Evolutionary conservation across 768 basidiomycete species (phyloP).

Genomic region (Lentinus brumalis): DNA sequence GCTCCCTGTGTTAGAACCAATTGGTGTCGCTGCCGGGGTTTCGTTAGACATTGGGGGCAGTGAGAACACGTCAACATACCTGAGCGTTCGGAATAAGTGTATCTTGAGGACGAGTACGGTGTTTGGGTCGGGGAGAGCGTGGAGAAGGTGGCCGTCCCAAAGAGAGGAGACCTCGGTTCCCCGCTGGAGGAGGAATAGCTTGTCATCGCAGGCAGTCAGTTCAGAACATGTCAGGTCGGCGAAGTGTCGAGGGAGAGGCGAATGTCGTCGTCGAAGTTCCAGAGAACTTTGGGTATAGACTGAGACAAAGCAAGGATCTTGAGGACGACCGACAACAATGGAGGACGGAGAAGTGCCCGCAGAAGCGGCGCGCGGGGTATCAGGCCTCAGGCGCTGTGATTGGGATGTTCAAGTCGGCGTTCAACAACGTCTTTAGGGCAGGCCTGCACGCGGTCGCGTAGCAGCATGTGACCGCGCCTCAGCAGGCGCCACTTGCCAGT

Average conservation of each 20-base stretch:
- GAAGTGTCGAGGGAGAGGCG: not conserved
- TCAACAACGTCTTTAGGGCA: conserved; percentile 42
- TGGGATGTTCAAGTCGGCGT: conserved; percentile 6
- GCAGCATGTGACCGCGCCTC: conserved; percentile 37
- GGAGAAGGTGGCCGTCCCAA: conserved; percentile 61
- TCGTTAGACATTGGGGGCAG: not conserved
- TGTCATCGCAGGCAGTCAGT: conserved; percentile 34
- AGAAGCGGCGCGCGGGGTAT: not conserved
- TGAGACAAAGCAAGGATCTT: not conserved
- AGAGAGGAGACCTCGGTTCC: conserved; percentile 58
- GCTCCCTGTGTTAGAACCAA: conserved; percentile 48
- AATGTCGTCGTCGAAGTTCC: not conserved
- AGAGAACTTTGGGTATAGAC: not conserved
- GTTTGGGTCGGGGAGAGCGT: conserved; percentile 54
- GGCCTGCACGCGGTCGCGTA: conserved; percentile 42
- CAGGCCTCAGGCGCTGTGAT: not conserved
- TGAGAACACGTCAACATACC: conserved; percentile 39
- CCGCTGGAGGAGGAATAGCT: conserved; percentile 35
- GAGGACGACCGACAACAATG: not conserved
- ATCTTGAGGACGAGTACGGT: conserved; percentile 60
- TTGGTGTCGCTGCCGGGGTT: conserved; percentile 42
- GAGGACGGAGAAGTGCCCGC: not conserved
- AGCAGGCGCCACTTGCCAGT: too few species aligned
- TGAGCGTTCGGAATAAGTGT: conserved; percentile 56
- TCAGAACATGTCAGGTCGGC: conserved; percentile 7